A percentile compares a stretch with the other conserved stretches of the same genome.
These are phyloP conservation scores for Moesziomyces sp. DNA, from an alignment of 1,284 basidiomycete genomes.

Conservation along the genomic window DNA sequence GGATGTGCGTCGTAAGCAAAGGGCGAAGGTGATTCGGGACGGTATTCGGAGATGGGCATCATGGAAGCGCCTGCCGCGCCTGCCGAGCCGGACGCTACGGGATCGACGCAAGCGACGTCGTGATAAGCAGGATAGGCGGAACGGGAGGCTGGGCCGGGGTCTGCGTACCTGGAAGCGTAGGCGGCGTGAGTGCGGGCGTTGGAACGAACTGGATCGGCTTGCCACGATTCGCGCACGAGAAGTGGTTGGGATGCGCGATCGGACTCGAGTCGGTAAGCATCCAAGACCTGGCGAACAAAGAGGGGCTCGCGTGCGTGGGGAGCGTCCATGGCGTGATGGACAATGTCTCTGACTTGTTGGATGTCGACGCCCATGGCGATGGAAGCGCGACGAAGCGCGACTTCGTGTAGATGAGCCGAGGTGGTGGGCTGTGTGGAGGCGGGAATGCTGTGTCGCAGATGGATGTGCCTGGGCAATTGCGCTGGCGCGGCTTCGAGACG, in stretches of 20 bases:
- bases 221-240: conserved; percentile 3
- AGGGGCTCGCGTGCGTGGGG: conserved; percentile 3
- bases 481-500: not conserved
- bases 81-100: not conserved
- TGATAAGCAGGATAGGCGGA: conserved; percentile 3
- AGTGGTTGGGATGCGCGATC: conserved; percentile 16
- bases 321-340: conserved; percentile 13
- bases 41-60: not conserved
- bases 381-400: conserved; percentile 27
- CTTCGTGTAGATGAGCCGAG: conserved; percentile 12
- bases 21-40: conserved; percentile 34
- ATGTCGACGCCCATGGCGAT: conserved; percentile 21
- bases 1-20: conserved; percentile 39
- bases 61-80: not conserved
- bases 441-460: conserved; percentile 23
- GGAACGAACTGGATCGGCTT: not conserved
- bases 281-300: conserved; percentile 24
- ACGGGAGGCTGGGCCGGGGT: not conserved
- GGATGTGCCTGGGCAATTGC: conserved; percentile 1
- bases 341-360: conserved; percentile 28
- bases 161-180: conserved; percentile 1
- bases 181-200: not conserved
- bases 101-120: conserved; percentile 4
- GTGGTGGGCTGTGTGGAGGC: not conserved
- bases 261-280: conserved; percentile 22